Evolutionary conservation across 2,329 filamentous ascomycete genomes (phyloP).

Genomic region (Apiospora kogelbergensis): DNA sequence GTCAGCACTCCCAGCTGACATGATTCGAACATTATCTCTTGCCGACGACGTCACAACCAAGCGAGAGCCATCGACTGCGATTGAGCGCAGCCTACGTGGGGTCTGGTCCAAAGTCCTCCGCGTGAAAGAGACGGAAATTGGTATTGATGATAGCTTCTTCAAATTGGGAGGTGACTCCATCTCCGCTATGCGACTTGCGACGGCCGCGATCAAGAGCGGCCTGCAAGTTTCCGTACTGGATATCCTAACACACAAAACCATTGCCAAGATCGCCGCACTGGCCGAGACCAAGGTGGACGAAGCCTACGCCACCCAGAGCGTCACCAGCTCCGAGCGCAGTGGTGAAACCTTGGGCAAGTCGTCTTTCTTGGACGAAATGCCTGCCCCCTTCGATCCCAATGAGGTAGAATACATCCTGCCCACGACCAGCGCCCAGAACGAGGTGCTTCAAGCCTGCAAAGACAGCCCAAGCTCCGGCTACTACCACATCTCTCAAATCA

Average conservation of each 20-base stretch:
- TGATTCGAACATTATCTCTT: constrained; percentile 11
- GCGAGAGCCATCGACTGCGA: constrained; percentile 11
- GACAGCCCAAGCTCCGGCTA: constrained; percentile 10
- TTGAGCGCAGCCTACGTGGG: constrained; percentile 9
- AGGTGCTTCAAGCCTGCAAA: constrained; percentile 3
- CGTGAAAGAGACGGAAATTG: constrained; percentile 20
- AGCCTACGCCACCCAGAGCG: constrained; percentile 13
- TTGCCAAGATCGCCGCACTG: constrained; percentile 11
- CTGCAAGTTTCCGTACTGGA: constrained; percentile 12
- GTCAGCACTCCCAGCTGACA: neutral
- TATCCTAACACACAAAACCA: constrained; percentile 13
- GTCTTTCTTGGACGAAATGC: constrained; percentile 2
- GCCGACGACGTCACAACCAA: constrained; percentile 6
- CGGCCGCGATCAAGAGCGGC: constrained; percentile 8
- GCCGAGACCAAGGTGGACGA: constrained; percentile 12
- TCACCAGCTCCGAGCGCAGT: constrained; percentile 10
- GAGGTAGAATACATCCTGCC: constrained; percentile 8
- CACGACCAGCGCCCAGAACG: constrained; percentile 2
- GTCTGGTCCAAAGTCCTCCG: constrained; percentile 33
- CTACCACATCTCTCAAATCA: constrained; percentile 12
- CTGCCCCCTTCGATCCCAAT: constrained; percentile 3
- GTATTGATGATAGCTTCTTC: constrained; percentile 16
- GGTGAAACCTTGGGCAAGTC: constrained; percentile 5
- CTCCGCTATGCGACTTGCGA: neutral
- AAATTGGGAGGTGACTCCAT: constrained; percentile 20